These are phyloP conservation scores for Capsicum baccatum DNA, from an alignment of 257 asterid genomes.

Conservation along the genomic window DNA sequence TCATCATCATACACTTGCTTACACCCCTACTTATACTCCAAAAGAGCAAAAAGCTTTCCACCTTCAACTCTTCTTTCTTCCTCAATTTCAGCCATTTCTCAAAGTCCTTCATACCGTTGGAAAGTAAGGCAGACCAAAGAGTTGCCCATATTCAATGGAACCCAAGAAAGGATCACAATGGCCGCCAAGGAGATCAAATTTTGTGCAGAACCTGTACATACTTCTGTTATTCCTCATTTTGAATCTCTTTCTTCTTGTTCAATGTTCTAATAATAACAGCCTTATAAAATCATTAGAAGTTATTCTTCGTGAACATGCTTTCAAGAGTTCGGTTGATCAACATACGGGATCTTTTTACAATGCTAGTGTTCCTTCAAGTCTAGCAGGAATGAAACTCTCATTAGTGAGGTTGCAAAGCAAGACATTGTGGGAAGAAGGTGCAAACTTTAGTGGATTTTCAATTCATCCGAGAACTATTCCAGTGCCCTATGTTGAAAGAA, in stretches of 20 bases:
- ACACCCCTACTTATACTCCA: not conserved
- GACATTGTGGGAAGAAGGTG: slow-evolving; percentile 68
- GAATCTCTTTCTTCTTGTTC: slow-evolving; percentile 37
- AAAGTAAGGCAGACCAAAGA: slow-evolving; percentile 9
- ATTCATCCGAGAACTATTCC: slow-evolving; percentile 70
- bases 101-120: not conserved
- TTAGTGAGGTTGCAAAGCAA: slow-evolving; percentile 65
- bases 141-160: not conserved
- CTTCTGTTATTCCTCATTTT: slow-evolving; percentile 40
- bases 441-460: slow-evolving; percentile 60
- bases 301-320: slow-evolving; percentile 63
- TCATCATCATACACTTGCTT: not conserved
- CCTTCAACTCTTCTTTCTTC: not conserved
- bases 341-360: slow-evolving; percentile 61
- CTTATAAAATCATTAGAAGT: slow-evolving; percentile 56
- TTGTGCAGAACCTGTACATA: slow-evolving; percentile 27
- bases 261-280: slow-evolving; percentile 37
- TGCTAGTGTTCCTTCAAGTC: slow-evolving; percentile 61
- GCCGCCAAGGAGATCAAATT: slow-evolving; percentile 25
- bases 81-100: slow-evolving; percentile 16
- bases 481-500: slow-evolving; percentile 62
- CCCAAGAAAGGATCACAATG: slow-evolving; percentile 37
- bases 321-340: slow-evolving; percentile 48
- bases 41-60: not conserved
- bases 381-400: slow-evolving; percentile 68